These are phyloP conservation scores for Vitis rotundifolia DNA, from an alignment of 164 flowering plant species.

Conservation along the genomic window DNA sequence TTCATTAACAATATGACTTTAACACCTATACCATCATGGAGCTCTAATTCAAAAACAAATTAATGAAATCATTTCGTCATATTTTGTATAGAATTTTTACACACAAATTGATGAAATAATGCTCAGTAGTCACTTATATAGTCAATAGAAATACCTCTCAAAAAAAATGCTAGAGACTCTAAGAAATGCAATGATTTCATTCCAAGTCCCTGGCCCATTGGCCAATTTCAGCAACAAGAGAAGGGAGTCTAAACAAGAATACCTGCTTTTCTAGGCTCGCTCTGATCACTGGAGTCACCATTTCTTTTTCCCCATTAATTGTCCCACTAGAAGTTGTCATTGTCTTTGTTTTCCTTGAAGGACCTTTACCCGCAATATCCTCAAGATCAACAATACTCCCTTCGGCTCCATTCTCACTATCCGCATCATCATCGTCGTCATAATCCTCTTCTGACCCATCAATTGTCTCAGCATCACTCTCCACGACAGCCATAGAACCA, in stretches of 20 bases:
- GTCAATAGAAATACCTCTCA: no score
- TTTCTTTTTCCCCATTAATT: conserved; percentile 57
- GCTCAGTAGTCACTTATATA: no score
- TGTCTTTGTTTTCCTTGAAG: conserved; percentile 51
- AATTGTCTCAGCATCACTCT: conserved; percentile 40
- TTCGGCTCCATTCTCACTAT: conserved; percentile 34
- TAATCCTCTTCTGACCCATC: conserved; percentile 35
- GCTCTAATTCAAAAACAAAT: no score
- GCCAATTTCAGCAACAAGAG: no score
- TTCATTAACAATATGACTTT: no score
- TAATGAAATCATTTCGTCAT: no score
- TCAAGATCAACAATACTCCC: conserved; percentile 70
- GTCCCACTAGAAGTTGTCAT: conserved; percentile 43
- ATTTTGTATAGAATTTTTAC: no score
- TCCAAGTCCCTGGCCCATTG: no score
- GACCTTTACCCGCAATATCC: conserved; percentile 92
- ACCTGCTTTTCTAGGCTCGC: conserved; percentile 92
- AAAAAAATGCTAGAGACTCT: no score
- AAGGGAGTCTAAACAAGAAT: conserved; percentile 5
- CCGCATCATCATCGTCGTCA: conserved; percentile 37
- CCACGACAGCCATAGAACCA: conserved; percentile 22
- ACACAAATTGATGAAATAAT: no score
- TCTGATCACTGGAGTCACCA: conserved; percentile 92
- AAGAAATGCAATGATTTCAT: neutral
- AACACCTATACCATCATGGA: no score